Evolutionary conservation across 352 stramenopile species (phyloP).

Genomic region (Blastocystis sp.): DNA sequence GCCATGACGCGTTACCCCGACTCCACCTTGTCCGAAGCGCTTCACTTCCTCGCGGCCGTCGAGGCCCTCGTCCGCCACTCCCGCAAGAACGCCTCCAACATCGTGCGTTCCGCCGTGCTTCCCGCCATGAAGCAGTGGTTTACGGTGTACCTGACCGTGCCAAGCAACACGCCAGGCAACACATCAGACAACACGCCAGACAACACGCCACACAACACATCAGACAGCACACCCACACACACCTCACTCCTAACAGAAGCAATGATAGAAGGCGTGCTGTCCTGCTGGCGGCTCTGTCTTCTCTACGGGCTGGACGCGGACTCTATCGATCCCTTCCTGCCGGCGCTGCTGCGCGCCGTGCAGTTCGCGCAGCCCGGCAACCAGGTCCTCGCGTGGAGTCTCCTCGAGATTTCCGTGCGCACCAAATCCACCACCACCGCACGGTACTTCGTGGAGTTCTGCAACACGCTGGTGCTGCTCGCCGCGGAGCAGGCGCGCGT

Average conservation of each 20-base stretch:
- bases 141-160: background rate
- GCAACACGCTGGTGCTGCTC: constrained; percentile 48
- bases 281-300: constrained; percentile 24
- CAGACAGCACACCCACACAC: background rate
- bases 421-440: background rate
- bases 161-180: background rate
- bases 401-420: constrained; percentile 12
- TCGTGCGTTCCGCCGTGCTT: background rate
- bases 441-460: constrained; percentile 52
- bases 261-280: constrained; percentile 42
- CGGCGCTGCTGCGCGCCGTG: constrained; percentile 6
- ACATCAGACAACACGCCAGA: background rate
- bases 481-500: background rate
- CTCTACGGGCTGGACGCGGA: constrained; percentile 35
- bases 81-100: background rate
- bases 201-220: background rate
- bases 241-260: background rate
- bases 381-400: constrained; percentile 8
- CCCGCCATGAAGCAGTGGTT: constrained; percentile 48
- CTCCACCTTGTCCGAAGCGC: background rate
- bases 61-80: constrained; percentile 25
- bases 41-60: constrained; percentile 1
- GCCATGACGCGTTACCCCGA: background rate
- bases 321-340: constrained; percentile 24
- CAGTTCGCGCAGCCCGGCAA: background rate